Base-by-base conservation (phyloP, 2,329 filamentous ascomycete genomes). In the Colletotrichum brevisporum region DNA sequence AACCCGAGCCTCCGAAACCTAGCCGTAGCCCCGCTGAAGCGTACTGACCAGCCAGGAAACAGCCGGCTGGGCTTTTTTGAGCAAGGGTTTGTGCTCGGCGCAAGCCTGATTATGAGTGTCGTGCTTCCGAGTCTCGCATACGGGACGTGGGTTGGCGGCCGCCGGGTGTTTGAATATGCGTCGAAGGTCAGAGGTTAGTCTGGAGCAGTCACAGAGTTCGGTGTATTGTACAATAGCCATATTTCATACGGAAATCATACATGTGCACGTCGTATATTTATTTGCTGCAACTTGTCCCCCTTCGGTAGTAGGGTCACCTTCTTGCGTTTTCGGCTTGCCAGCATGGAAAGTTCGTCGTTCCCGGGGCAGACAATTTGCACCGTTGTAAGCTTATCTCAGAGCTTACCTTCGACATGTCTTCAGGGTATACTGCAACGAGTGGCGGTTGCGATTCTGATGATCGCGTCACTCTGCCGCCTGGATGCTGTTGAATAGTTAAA, bases 101-200 rank as follows among this genome's bases (percentile, higher is more conserved):
- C 67, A 21, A 47, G 67, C 48, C 36, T 69, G 6, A 55, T 66
- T 43, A 66, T 69, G 67, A 69, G 50, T 45, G 56, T 69, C 3
- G 31, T 67, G 16, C 36, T 69, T 13, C 67, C 67, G 5, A 47
- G 50, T 54, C 62, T 69, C 6, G 67, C 67, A 12, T 69, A 69
- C 41, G 67, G 67, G 21, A 69, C 67, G 10, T 69, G 67, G 67
- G 66, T 67, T 18, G 67, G 55, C 9, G 67, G 67, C 26, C 62
- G 67, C 18, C 57, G 62, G n/a, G 50, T 47, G 18, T 41, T 69
- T 55, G 67, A 69, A 27, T 67, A 69, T 53, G 63, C 56, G 24
- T 21, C 60, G 55, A 69, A 56, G 21, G 43, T 69, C 18, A 51
- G 56, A 36, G 36, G 21, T 18, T 69, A 21, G 12, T 13, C 24